Evolutionary conservation across 2,329 filamentous ascomycete species (phyloP).

Genomic region (Stachybotrys echinatus): DNA sequence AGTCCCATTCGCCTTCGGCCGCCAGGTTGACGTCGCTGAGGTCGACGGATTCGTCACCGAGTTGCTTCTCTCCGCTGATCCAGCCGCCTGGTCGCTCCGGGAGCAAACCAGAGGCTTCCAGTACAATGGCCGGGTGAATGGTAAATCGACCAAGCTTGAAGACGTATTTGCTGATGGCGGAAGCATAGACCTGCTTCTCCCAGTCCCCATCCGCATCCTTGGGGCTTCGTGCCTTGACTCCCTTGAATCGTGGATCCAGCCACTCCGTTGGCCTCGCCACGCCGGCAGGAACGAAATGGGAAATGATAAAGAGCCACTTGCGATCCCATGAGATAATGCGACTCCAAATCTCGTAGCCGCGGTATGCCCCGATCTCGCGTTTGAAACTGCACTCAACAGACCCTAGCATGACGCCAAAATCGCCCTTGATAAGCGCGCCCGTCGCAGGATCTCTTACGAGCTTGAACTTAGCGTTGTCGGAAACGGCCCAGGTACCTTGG

Average conservation of each 20-base stretch:
- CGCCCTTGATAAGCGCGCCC: conserved; percentile 44
- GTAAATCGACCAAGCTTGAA: conserved; percentile 79
- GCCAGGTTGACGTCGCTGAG: conserved; percentile 28
- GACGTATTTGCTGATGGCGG: conserved; percentile 73
- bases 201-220: conserved; percentile 36
- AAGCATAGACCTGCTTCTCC: conserved; percentile 64
- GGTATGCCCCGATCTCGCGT: conserved; percentile 64
- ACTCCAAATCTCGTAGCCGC: conserved; percentile 68
- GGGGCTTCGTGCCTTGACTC: conserved; percentile 32
- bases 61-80: conserved; percentile 39
- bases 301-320: conserved; percentile 76
- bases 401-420: conserved; percentile 62
- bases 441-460: conserved; percentile 45
- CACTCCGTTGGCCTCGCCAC: conserved; percentile 50
- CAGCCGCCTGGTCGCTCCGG: conserved; percentile 67
- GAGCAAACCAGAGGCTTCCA: conserved; percentile 67
- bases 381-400: conserved; percentile 71
- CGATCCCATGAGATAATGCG: conserved; percentile 69
- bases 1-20: conserved; percentile 45
- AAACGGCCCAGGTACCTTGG: conserved; percentile 48
- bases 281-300: conserved; percentile 64
- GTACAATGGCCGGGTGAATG: conserved; percentile 71
- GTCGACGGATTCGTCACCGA: conserved; percentile 32
- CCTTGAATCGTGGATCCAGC: conserved; percentile 41
- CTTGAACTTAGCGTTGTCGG: conserved; percentile 40